A percentile compares a stretch with the other conserved stretches of the same genome.
Evolutionary conservation across 2,329 filamentous ascomycete species (phyloP).

Genomic region (Cladosporium halotolerans): DNA sequence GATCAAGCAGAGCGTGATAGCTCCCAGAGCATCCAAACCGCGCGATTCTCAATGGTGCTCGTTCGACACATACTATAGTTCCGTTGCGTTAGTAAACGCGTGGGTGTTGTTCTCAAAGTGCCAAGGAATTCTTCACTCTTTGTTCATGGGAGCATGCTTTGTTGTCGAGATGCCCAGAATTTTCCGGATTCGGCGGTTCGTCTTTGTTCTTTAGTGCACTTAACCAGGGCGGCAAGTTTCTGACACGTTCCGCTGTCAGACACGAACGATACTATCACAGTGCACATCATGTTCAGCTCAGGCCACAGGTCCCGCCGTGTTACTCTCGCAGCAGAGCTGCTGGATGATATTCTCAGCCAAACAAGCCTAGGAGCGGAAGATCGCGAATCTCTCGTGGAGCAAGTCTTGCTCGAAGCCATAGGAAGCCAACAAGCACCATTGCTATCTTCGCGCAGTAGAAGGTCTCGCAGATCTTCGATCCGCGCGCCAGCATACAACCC

Average conservation of each 20-base stretch:
- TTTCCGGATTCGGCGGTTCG: no score
- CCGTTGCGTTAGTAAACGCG: no score
- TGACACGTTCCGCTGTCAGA: background rate
- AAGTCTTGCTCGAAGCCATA: background rate
- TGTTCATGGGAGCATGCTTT: no score
- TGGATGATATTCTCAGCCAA: background rate
- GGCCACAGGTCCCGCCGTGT: background rate
- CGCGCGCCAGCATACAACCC: background rate
- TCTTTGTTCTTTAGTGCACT: no score
- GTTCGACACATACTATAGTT: no score
- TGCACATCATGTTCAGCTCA: background rate
- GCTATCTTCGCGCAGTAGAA: background rate
- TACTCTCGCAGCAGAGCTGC: background rate
- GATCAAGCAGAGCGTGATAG: no score
- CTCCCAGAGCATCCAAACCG: no score
- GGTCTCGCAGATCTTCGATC: background rate
- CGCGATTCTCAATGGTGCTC: no score
- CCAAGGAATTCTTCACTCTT: no score
- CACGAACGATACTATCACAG: background rate
- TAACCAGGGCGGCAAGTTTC: no score
- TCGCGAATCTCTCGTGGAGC: background rate
- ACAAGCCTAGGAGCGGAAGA: background rate
- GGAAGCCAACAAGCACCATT: background rate
- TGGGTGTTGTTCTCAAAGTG: no score
- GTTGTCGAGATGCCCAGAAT: no score